These are phyloP conservation scores for Paramarasmius palmivorus DNA, from an alignment of 1,284 basidiomycete genomes.

Conservation along the genomic window DNA sequence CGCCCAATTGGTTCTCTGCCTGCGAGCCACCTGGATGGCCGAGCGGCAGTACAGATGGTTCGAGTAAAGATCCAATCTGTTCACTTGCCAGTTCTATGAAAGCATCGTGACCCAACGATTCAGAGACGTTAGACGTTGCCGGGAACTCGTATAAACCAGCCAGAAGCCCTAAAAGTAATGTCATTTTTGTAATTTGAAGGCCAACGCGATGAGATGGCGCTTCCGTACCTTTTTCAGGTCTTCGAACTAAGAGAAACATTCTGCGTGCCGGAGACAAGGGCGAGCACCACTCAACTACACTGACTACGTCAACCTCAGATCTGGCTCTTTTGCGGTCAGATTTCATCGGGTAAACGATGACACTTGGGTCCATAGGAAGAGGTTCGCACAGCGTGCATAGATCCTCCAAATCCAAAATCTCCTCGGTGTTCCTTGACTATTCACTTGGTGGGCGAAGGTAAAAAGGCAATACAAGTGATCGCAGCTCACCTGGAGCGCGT, in stretches of 20 bases:
- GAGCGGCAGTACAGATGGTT: not conserved
- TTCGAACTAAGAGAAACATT: conserved; percentile 71
- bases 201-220: no score
- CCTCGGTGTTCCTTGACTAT: not conserved
- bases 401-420: conserved; percentile 68
- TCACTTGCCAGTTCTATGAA: conserved; percentile 34
- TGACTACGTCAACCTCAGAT: conserved; percentile 85
- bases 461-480: conserved; percentile 1
- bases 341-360: conserved; percentile 87
- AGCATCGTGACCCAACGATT: conserved; percentile 28
- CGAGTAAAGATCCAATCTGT: conserved; percentile 39
- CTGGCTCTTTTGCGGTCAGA: conserved; percentile 81
- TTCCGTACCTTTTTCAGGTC: conserved; percentile 83
- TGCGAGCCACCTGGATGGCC: not conserved
- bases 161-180: conserved; percentile 67
- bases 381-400: conserved; percentile 74
- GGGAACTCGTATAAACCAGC: conserved; percentile 89
- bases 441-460: conserved; percentile 14
- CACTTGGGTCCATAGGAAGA: conserved; percentile 43
- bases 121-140: conserved; percentile 51
- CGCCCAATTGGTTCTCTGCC: conserved; percentile 9
- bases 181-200: no score
- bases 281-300: conserved; percentile 77
- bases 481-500: conserved; percentile 7
- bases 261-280: conserved; percentile 37